Conservation (phyloP, 176 grass and related monocot genomes). For the Hordeum marinum region DNA sequence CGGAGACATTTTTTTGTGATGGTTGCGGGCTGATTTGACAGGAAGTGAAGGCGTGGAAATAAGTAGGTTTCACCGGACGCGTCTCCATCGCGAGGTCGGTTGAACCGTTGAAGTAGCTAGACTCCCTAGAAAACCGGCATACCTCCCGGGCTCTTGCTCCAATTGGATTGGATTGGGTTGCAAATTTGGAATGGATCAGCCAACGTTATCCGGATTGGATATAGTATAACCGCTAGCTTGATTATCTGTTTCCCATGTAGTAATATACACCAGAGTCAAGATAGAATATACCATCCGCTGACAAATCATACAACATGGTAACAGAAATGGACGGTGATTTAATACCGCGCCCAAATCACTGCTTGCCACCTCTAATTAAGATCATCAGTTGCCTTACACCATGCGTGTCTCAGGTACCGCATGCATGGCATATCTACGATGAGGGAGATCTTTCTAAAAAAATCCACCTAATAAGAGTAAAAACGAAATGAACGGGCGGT, state of each 20-base stretch:
- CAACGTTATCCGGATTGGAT: background rate
- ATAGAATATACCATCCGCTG: background rate
- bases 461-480: background rate
- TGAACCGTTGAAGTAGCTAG: background rate
- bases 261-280: background rate
- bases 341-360: background rate
- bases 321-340: background rate
- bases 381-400: background rate
- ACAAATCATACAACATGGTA: no score
- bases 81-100: background rate
- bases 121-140: background rate
- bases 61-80: background rate
- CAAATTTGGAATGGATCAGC: background rate
- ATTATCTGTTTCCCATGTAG: background rate
- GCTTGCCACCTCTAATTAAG: background rate
- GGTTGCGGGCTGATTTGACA: background rate
- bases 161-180: background rate
- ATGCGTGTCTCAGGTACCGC: background rate
- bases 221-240: background rate
- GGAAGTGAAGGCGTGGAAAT: background rate
- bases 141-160: no score
- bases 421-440: no score
- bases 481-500: background rate
- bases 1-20: background rate
- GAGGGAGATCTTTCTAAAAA: no score